Evolutionary conservation across 345 rosid genomes (phyloP), one percentile per base, ranked within the genome.

Genomic region (Gynandropsis gynandra): DNA sequence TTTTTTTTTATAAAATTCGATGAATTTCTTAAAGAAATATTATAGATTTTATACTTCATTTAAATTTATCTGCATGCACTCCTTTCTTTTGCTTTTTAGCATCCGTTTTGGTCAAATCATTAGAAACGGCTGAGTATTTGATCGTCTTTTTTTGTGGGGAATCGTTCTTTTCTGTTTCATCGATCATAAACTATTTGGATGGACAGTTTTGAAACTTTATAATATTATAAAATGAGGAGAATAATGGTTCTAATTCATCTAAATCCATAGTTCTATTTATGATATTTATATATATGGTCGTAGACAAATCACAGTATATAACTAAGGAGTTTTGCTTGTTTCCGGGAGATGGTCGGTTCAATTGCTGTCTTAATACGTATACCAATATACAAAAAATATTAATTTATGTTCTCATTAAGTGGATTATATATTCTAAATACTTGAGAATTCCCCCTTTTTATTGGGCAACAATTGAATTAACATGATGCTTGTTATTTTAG

Each of bases 281-380:
- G n/a, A n/a, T n/a, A n/a, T n/a, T n/a, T n/a, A n/a, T n/a, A n/a
- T n/a, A 74, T 73, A 80, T 75, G 80, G 74, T 76, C 79, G 59
- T 73, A 72, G 72, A 56, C 67, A 52, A 51, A 52, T 58, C 53
- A 36, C 44, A 58, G 50, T 65, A 58, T 58, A 58, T 50, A 52
- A 18, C 31, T 50, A 45, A 37, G 42, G 15, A 61, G 16, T 58
- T 72, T 72, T 66, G 79, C 89, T 63, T 78, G 67, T 67, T 72
- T 81, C 74, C 47, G 57, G 95, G 89, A 74, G 70, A 58, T 67
- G 89, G 92, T 85, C 82, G 66, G 27, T 54, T 47, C 62, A 66
- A 24, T 47, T 66, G 48, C 4, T 52, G 40, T 53, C 34, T 41
- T 38, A 16, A 27, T 17, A 59, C 41, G 33, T 34, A 36, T 11